phyloP scores from a whole-genome alignment of 2,329 filamentous ascomycete genomes.

The Fusarium protoensiforme region DNA sequence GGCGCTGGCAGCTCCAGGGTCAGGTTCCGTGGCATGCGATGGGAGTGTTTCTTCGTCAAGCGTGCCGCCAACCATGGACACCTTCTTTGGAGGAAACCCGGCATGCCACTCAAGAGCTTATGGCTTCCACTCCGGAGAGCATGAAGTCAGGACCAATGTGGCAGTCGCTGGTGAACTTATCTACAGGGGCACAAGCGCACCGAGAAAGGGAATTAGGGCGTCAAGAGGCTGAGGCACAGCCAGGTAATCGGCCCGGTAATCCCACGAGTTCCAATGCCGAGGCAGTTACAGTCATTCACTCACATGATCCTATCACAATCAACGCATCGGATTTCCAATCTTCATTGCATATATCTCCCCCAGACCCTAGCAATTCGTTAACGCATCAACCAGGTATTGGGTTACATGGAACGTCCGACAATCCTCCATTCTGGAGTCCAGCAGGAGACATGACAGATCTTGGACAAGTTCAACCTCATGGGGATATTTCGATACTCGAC shows the following conservation, averaged over 20 bases:
- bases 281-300: not conserved
- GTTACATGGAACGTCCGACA: constrained; percentile 1
- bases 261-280: constrained; percentile 5
- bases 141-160: constrained; percentile 26
- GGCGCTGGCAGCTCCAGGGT: constrained; percentile 46
- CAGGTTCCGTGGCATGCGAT: constrained; percentile 44
- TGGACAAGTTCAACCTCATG: not conserved
- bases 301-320: constrained; percentile 12
- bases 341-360: constrained; percentile 3
- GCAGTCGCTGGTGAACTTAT: constrained; percentile 24
- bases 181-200: constrained; percentile 12
- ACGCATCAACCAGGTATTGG: constrained; percentile 13
- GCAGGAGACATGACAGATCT: not conserved
- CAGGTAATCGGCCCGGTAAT: not conserved
- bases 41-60: constrained; percentile 36
- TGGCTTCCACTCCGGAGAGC: constrained; percentile 3
- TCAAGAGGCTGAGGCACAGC: constrained; percentile 5
- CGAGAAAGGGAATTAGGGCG: constrained; percentile 17
- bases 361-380: not conserved
- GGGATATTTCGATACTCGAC: not conserved
- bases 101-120: constrained; percentile 19
- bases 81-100: constrained; percentile 37
- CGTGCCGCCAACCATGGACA: constrained; percentile 35
- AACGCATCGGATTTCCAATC: constrained; percentile 14
- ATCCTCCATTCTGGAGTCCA: constrained; percentile 20